Percentiles rank a stretch among this genome's conserved stretches.
Conservation (phyloP, 768 basidiomycete genomes). For the Cantharellus anzutake region DNA sequence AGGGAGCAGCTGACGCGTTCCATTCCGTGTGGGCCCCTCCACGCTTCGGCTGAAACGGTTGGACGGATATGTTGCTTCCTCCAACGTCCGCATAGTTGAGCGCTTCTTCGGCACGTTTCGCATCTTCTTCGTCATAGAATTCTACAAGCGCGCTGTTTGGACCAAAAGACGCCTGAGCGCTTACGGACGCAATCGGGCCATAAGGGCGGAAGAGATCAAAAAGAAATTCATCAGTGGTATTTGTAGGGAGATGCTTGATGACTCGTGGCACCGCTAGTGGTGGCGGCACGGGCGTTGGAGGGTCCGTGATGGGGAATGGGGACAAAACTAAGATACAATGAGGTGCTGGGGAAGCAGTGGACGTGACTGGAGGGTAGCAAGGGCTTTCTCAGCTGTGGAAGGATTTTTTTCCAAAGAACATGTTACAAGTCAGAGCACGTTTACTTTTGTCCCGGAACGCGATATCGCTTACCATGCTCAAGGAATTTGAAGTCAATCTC, state of each 20-base stretch:
- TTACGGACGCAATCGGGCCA: constrained; percentile 65
- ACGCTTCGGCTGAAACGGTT: constrained; percentile 51
- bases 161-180: constrained; percentile 53
- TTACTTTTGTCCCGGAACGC: neutral
- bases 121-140: constrained; percentile 79
- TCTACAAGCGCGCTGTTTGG: constrained; percentile 63
- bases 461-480: constrained; percentile 44
- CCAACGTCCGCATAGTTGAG: constrained; percentile 73
- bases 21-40: constrained; percentile 39
- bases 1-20: constrained; percentile 52
- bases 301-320: constrained; percentile 64
- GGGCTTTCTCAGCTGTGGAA: constrained; percentile 63
- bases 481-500: constrained; percentile 72
- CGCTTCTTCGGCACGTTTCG: constrained; percentile 53
- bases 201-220: constrained; percentile 75
- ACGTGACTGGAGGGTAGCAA: constrained; percentile 65
- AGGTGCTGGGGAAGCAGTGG: constrained; percentile 42
- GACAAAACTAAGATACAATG: constrained; percentile 50
- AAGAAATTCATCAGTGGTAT: constrained; percentile 47
- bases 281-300: constrained; percentile 54
- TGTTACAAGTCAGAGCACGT: too few relatives aligned
- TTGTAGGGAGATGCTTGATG: constrained; percentile 63
- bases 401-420: too few relatives aligned
- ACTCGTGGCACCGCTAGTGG: constrained; percentile 62
- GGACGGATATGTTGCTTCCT: constrained; percentile 70